phyloP scores from a whole-genome alignment of 2,329 filamentous ascomycete genomes.

The Arthrobotrys sinensis region DNA sequence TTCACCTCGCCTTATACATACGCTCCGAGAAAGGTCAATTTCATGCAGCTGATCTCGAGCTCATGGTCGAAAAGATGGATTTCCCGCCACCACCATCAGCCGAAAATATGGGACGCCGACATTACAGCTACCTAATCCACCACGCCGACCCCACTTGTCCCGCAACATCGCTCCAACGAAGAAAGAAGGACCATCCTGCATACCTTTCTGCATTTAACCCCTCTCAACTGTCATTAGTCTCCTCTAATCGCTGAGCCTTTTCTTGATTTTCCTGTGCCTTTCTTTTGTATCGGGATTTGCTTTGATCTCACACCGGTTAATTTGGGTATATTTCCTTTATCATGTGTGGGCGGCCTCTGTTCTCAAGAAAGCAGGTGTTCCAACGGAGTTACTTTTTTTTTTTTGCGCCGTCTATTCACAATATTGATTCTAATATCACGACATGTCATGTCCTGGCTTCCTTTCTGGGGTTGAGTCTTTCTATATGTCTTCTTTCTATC shows the following conservation, averaged over 20 bases:
- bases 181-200: constrained; percentile 43
- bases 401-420: constrained; percentile 19
- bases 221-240: constrained; percentile 48
- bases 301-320: constrained; percentile 59
- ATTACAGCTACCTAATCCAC: constrained; percentile 39
- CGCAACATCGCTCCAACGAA: constrained; percentile 48
- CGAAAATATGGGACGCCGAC: constrained; percentile 25
- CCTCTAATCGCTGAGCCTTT: constrained; percentile 32
- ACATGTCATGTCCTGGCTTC: constrained; percentile 55
- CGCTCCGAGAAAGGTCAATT: constrained; percentile 25
- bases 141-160: constrained; percentile 53
- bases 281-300: constrained; percentile 51
- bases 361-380: constrained; percentile 61
- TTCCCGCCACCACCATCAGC: constrained; percentile 39
- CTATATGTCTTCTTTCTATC: constrained; percentile 29
- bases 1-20: constrained; percentile 33
- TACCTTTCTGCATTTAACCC: constrained; percentile 35
- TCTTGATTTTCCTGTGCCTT: constrained; percentile 31
- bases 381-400: constrained; percentile 56
- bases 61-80: constrained; percentile 31
- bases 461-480: constrained; percentile 53
- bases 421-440: constrained; percentile 60
- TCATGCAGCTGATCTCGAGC: constrained; percentile 47
- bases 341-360: constrained; percentile 59
- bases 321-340: constrained; percentile 59